These are phyloP conservation scores for Onygenales sp. DNA, from an alignment of 2,329 filamentous ascomycete species.

Conservation along the genomic window DNA sequence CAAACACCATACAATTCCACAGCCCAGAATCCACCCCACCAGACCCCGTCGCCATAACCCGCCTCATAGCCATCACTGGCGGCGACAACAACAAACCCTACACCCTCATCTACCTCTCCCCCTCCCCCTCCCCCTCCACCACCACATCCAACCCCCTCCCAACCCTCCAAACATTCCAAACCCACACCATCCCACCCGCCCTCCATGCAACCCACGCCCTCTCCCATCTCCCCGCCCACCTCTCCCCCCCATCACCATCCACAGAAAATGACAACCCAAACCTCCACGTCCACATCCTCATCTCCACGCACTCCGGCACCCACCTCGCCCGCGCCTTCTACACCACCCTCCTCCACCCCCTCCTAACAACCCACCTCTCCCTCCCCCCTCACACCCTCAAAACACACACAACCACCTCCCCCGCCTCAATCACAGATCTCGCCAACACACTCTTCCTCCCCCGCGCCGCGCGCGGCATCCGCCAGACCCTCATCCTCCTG, in stretches of 20 bases:
- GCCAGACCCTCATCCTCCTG: constrained; percentile 62
- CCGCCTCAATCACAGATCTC: constrained; percentile 56
- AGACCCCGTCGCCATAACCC: no score
- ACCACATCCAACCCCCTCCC: no score
- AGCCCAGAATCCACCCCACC: no score
- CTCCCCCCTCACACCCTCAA: constrained; percentile 35
- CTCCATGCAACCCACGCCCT: no score
- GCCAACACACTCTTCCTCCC: constrained; percentile 42
- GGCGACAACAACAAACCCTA: no score
- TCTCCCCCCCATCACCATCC: not conserved
- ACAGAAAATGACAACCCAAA: not conserved
- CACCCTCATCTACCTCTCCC: no score
- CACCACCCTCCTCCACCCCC: constrained; percentile 44
- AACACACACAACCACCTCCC: constrained; percentile 54
- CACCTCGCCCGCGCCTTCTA: constrained; percentile 50
- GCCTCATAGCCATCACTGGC: no score
- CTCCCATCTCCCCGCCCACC: not conserved
- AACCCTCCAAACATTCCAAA: no score
- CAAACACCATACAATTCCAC: no score
- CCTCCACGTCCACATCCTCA: constrained; percentile 46
- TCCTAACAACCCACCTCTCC: constrained; percentile 37
- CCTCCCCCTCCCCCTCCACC: no score
- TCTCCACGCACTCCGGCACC: constrained; percentile 59
- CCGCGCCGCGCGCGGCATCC: constrained; percentile 36
- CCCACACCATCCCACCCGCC: no score